Evolutionary conservation across 345 rosid species (phyloP).

Genomic region (Rubroshorea leprosula): DNA sequence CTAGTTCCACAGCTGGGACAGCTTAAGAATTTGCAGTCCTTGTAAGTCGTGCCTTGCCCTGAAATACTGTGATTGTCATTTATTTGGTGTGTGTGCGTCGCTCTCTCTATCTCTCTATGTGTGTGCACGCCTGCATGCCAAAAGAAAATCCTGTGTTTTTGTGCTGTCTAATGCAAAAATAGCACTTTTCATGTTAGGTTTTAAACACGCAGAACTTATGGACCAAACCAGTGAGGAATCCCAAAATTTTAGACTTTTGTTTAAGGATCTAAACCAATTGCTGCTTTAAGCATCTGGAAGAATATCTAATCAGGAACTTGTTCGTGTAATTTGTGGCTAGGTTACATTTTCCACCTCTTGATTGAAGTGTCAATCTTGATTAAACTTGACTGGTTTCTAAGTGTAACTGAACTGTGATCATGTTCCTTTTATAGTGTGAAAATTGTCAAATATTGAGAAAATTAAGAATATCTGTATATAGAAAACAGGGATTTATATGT

Average conservation of each 20-base stretch:
- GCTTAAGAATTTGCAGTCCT: conserved; percentile 87
- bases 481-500: background rate
- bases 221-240: background rate
- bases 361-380: too few relatives aligned
- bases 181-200: background rate
- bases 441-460: background rate
- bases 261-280: background rate
- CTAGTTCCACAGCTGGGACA: conserved; percentile 87
- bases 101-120: too few relatives aligned
- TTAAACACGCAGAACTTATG: background rate
- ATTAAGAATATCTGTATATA: too few relatives aligned
- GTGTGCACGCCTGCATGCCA: too few relatives aligned
- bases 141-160: too few relatives aligned
- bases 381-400: too few relatives aligned
- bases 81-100: background rate
- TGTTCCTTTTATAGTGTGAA: background rate
- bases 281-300: too few relatives aligned
- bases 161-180: too few relatives aligned
- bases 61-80: background rate
- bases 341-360: too few relatives aligned
- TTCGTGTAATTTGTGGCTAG: too few relatives aligned
- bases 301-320: too few relatives aligned
- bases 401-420: background rate
- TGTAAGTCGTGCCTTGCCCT: conserved; percentile 44
- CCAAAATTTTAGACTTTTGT: background rate